These are phyloP conservation scores for Exophiala alcalophila DNA, from an alignment of 2,329 filamentous ascomycete species.

Conservation along the genomic window DNA sequence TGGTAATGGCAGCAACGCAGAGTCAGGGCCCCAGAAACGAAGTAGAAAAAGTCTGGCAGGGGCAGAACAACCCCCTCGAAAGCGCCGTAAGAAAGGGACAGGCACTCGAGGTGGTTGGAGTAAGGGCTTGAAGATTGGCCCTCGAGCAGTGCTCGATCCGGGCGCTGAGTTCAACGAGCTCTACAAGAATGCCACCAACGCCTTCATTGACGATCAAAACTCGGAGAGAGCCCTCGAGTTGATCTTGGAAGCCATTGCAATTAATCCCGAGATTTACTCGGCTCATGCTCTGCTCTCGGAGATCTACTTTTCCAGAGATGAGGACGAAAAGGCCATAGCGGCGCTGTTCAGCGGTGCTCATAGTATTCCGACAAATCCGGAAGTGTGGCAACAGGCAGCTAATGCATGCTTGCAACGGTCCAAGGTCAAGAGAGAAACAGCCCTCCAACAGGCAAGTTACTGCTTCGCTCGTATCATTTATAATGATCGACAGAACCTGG, in stretches of 20 bases:
- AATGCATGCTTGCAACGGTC: constrained; percentile 51
- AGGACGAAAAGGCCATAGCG: constrained; percentile 55
- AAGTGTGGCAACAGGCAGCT: constrained; percentile 58
- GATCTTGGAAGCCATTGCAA: constrained; percentile 50
- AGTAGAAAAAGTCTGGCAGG: neutral
- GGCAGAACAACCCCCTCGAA: constrained; percentile 3
- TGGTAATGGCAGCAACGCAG: neutral
- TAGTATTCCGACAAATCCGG: constrained; percentile 52
- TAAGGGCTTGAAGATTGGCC: constrained; percentile 47
- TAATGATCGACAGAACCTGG: constrained; percentile 51
- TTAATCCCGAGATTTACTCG: constrained; percentile 62
- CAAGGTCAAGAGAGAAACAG: constrained; percentile 41
- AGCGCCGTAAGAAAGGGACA: constrained; percentile 24
- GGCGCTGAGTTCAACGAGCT: constrained; percentile 48
- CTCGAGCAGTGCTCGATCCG: constrained; percentile 47
- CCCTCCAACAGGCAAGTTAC: constrained; percentile 50
- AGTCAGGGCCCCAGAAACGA: constrained; percentile 2
- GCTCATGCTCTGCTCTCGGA: constrained; percentile 61
- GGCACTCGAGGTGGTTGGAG: constrained; percentile 35
- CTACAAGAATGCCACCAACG: constrained; percentile 47
- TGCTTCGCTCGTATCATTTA: constrained; percentile 55
- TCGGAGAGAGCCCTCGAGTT: constrained; percentile 44
- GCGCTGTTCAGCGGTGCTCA: constrained; percentile 59
- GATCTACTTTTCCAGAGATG: constrained; percentile 55
- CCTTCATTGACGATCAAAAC: constrained; percentile 46